phyloP scores from a whole-genome alignment of 2,329 filamentous ascomycete species.

The Paraphaeosphaeria minitans region DNA sequence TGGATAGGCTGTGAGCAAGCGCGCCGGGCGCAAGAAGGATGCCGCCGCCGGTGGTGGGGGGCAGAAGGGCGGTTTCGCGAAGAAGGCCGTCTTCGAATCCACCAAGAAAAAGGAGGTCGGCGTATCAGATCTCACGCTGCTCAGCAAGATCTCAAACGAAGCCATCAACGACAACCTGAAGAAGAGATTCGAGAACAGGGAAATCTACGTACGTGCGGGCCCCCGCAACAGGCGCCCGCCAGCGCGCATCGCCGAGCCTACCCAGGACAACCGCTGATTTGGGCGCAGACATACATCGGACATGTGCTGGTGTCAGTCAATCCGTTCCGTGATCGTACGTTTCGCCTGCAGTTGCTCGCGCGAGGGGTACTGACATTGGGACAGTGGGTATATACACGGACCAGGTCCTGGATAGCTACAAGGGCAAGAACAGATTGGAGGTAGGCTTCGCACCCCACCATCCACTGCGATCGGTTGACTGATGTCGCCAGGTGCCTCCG shows the following conservation, averaged over 20 bases:
- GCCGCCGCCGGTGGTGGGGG: constrained; percentile 51
- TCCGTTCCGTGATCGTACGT: constrained; percentile 84
- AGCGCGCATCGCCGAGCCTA: constrained; percentile 14
- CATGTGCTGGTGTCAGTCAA: constrained; percentile 99
- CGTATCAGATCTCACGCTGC: constrained; percentile 93
- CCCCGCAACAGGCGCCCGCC: constrained; percentile 31
- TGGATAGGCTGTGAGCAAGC: constrained; percentile 60
- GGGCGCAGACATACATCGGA: constrained; percentile 85
- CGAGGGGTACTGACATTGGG: constrained; percentile 44
- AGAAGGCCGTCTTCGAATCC: constrained; percentile 94
- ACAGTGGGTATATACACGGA: constrained; percentile 95
- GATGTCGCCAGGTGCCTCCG: constrained; percentile 67
- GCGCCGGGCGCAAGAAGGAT: constrained; percentile 64
- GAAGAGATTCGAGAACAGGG: constrained; percentile 94
- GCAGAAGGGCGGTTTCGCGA: constrained; percentile 70
- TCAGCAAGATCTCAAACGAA: constrained; percentile 99
- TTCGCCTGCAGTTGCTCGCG: background rate
- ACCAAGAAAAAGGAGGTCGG: constrained; percentile 99
- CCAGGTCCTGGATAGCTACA: constrained; percentile 88
- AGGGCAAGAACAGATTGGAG: constrained; percentile 95
- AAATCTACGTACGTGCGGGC: constrained; percentile 77
- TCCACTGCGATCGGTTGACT: constrained; percentile 15
- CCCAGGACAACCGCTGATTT: constrained; percentile 31
- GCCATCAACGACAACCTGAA: constrained; percentile 99
- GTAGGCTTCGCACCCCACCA: constrained; percentile 23